phyloP scores from a whole-genome alignment of 192 early-diverging fungal genomes.

The Coemansia sp. region DNA sequence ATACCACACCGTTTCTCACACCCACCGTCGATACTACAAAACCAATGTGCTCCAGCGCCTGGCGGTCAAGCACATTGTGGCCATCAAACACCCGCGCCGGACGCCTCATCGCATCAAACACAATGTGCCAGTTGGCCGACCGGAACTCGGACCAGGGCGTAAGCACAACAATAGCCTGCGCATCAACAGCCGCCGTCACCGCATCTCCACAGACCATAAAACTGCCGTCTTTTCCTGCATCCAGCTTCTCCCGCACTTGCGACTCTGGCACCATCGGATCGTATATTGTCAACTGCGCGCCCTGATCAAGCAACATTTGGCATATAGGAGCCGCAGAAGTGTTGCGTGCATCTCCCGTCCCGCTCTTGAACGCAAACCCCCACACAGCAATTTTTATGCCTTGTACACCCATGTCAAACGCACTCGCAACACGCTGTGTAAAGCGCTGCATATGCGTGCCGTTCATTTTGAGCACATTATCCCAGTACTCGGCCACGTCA shows the following conservation, averaged over 20 bases:
- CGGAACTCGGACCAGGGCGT: conserved; percentile 91
- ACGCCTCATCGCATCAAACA: conserved; percentile 73
- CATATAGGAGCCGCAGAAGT: conserved; percentile 85
- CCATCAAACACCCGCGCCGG: conserved; percentile 92
- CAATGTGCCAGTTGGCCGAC: conserved; percentile 63
- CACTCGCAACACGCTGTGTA: conserved; percentile 66
- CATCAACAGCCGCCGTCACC: conserved; percentile 45
- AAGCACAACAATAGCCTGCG: conserved; percentile 76
- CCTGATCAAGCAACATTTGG: conserved; percentile 76
- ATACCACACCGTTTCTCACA: no score
- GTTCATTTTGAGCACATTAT: conserved; percentile 86
- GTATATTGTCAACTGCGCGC: conserved; percentile 75
- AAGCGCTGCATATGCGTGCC: conserved; percentile 90
- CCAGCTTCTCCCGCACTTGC: conserved; percentile 60
- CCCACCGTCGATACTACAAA: conserved; percentile 60
- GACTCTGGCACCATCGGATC: conserved; percentile 82
- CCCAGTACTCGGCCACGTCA: conserved; percentile 93
- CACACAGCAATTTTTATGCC: conserved; percentile 77
- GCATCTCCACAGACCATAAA: conserved; percentile 44
- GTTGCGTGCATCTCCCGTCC: conserved; percentile 91
- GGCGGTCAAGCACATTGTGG: conserved; percentile 70
- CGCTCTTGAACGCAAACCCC: conserved; percentile 95
- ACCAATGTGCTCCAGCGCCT: conserved; percentile 68
- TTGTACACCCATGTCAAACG: conserved; percentile 75
- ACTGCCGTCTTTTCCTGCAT: conserved; percentile 23